A percentile compares a stretch with the other conserved stretches of the same genome.
Conservation (phyloP, 148 eudicot genomes). For the Diospyros kaki region DNA sequence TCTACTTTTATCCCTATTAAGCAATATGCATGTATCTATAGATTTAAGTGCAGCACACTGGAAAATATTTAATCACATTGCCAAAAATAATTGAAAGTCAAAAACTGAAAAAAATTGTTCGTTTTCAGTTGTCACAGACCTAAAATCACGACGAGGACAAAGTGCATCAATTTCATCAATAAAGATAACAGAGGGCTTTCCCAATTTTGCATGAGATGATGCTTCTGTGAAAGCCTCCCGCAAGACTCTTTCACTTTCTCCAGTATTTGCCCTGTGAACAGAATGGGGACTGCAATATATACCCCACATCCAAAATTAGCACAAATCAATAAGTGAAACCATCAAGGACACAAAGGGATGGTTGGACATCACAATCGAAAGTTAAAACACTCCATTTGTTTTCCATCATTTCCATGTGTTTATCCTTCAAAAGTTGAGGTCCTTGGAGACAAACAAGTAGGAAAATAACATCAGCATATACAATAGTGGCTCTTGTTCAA, state of each 20-base stretch:
- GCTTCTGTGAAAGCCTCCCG: constrained; percentile 92
- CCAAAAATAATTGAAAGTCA: neutral
- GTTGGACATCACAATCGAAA: neutral
- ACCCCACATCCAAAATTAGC: constrained; percentile 13
- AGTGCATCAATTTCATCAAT: constrained; percentile 95
- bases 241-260: constrained; percentile 87
- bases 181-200: constrained; percentile 84
- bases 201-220: constrained; percentile 54
- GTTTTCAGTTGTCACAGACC: constrained; percentile 34
- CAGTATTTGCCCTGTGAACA: constrained; percentile 77
- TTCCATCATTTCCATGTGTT: neutral
- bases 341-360: neutral
- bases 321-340: neutral
- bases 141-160: constrained; percentile 82
- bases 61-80: neutral
- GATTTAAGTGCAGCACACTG: neutral
- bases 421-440: neutral
- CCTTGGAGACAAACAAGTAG: neutral
- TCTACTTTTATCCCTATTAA: neutral
- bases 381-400: neutral
- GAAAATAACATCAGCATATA: neutral
- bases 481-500: too few relatives aligned
- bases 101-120: neutral
- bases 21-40: neutral
- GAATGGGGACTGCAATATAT: constrained; percentile 77